Conservation (phyloP, 148 eudicot genomes). For the Rhododendron williamsianum region DNA sequence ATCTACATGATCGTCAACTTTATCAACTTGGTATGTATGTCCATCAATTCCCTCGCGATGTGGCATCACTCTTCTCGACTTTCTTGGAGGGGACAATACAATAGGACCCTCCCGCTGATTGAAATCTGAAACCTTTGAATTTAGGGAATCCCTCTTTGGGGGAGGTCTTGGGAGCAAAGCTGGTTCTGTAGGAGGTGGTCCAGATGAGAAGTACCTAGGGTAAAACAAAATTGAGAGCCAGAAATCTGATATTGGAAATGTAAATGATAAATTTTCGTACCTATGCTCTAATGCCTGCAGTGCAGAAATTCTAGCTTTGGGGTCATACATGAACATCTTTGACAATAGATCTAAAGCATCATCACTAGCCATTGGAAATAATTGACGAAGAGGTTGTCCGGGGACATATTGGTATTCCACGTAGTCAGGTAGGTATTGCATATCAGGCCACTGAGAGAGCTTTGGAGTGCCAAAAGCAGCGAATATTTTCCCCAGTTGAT, state of each 20-base stretch:
- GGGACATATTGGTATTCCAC: conserved; percentile 85
- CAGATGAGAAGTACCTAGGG: conserved; percentile 75
- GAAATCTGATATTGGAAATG: background rate
- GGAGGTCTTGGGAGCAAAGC: conserved; percentile 79
- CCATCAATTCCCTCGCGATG: conserved; percentile 66
- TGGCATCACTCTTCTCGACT: conserved; percentile 84
- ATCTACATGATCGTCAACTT: conserved; percentile 46
- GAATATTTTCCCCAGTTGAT: conserved; percentile 95
- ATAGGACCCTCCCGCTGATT: conserved; percentile 73
- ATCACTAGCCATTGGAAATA: conserved; percentile 96
- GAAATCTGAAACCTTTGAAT: conserved; percentile 45
- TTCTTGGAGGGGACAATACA: conserved; percentile 91
- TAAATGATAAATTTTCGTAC: conserved; percentile 25
- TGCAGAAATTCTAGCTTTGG: conserved; percentile 76
- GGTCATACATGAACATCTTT: conserved; percentile 91
- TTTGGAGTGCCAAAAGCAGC: conserved; percentile 97
- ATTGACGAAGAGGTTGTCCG: conserved; percentile 67
- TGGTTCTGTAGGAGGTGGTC: conserved; percentile 79
- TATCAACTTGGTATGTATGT: conserved; percentile 42
- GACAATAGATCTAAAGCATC: conserved; percentile 87
- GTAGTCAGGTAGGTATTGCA: conserved; percentile 86
- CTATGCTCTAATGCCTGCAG: conserved; percentile 95
- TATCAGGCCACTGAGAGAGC: conserved; percentile 86
- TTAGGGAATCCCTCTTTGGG: conserved; percentile 49
- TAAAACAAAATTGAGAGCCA: conserved; percentile 13